phyloP scores from a whole-genome alignment of 2,329 filamentous ascomycete genomes.

The Diaporthe sp. region DNA sequence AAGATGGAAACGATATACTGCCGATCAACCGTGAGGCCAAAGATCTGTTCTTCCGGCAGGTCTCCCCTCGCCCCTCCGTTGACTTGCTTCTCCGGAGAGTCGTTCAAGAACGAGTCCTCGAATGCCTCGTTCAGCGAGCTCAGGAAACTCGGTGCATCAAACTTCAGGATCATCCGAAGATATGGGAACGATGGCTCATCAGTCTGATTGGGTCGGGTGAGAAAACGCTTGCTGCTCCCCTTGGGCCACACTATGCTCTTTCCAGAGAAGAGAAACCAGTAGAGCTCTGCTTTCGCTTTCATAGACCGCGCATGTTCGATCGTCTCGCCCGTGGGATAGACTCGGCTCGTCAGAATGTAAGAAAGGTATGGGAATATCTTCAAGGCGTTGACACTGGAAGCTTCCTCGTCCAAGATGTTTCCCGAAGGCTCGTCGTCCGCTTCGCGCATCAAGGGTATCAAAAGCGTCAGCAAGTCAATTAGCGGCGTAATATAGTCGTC shows the following conservation, averaged over 20 bases:
- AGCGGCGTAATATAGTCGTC: slow-evolving; percentile 91
- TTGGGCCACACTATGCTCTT: slow-evolving; percentile 81
- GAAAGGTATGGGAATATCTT: slow-evolving; percentile 97
- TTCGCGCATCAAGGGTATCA: slow-evolving; percentile 67
- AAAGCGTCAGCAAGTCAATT: slow-evolving; percentile 81
- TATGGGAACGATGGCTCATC: slow-evolving; percentile 85
- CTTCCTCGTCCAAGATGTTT: slow-evolving; percentile 67
- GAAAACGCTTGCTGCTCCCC: slow-evolving; percentile 67
- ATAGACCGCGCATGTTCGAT: slow-evolving; percentile 79
- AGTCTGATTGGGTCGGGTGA: slow-evolving; percentile 65
- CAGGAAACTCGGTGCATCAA: slow-evolving; percentile 91
- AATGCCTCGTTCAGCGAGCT: slow-evolving; percentile 98
- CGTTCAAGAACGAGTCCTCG: slow-evolving; percentile 93
- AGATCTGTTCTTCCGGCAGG: slow-evolving; percentile 72
- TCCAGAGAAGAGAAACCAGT: slow-evolving; percentile 93
- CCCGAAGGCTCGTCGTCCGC: slow-evolving; percentile 63
- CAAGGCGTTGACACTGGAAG: slow-evolving; percentile 76
- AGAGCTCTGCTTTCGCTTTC: slow-evolving; percentile 87
- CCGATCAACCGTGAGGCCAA: slow-evolving; percentile 80
- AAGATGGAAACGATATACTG: slow-evolving; percentile 94
- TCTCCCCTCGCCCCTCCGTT: slow-evolving; percentile 64
- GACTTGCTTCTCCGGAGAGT: slow-evolving; percentile 71
- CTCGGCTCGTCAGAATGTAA: slow-evolving; percentile 86
- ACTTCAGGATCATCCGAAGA: slow-evolving; percentile 84
- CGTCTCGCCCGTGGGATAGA: slow-evolving; percentile 87